These are phyloP conservation scores for Ophiocordyceps sinensis DNA, from an alignment of 2,329 filamentous ascomycete genomes.

Conservation along the genomic window DNA sequence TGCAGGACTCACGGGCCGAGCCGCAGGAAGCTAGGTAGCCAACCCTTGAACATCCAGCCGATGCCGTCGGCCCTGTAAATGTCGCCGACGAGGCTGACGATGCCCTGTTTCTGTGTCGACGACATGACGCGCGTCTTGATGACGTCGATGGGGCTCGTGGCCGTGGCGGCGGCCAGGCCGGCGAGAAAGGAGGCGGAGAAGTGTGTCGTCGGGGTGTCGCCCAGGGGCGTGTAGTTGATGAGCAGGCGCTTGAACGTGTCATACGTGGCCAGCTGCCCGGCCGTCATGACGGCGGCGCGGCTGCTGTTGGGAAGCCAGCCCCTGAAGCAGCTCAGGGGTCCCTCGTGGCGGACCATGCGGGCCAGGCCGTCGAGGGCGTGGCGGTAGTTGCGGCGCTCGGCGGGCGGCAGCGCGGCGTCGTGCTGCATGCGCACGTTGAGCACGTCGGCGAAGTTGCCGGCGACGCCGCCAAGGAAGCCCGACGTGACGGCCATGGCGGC, in stretches of 20 bases:
- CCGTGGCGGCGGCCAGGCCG: constrained; percentile 70
- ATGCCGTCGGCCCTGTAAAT: constrained; percentile 59
- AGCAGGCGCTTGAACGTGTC: constrained; percentile 66
- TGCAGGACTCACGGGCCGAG: constrained; percentile 41
- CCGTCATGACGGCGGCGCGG: constrained; percentile 77
- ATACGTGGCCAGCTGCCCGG: constrained; percentile 70
- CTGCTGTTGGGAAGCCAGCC: constrained; percentile 74
- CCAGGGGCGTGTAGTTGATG: constrained; percentile 49
- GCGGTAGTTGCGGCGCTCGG: constrained; percentile 72
- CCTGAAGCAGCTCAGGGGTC: constrained; percentile 60
- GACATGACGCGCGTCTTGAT: constrained; percentile 85
- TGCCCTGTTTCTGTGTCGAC: constrained; percentile 32
- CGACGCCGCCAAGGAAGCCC: constrained; percentile 77
- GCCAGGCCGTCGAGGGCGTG: constrained; percentile 77
- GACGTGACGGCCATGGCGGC: constrained; percentile 71
- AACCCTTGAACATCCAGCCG: constrained; percentile 79
- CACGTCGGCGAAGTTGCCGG: constrained; percentile 89
- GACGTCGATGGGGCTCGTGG: constrained; percentile 76
- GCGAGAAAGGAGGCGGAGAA: constrained; percentile 66
- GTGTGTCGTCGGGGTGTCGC: constrained; percentile 60
- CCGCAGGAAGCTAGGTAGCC: constrained; percentile 62
- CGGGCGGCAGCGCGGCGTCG: constrained; percentile 59
- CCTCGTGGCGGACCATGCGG: constrained; percentile 80
- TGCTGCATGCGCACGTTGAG: constrained; percentile 98
- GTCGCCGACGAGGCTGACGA: constrained; percentile 47